Base-by-base conservation (phyloP, 106 monocot genomes). In the Xerophyta viscosa region DNA sequence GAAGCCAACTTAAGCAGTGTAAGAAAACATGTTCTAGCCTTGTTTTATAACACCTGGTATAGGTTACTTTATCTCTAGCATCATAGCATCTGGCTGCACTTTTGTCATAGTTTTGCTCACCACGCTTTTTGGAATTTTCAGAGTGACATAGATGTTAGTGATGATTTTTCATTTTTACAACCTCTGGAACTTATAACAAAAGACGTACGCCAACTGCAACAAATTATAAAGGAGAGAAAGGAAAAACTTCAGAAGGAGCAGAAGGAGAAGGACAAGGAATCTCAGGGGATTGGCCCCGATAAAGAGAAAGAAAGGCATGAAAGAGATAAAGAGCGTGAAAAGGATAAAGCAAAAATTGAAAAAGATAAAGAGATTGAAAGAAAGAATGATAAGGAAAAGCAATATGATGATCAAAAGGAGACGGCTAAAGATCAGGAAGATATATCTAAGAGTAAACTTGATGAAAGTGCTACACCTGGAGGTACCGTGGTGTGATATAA, bases 101-200 rank as follows among this genome's bases (percentile, higher is more conserved):
- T 18, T 46, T 46, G 46, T 18, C 46, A 19, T 46, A 46, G 7
- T 46, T 17, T 26, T 20, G 27, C 27, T 22, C 3, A 52, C 20
- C 0, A 27, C 65, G 39, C 19, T 60, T 66, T 9, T 56, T 70
- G 42, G 45, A 57, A 33, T 42, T 74, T 24, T 37, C 28, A 98
- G 96, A 73, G 41, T 61, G 79, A 86, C 50, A 13, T 64, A 20
- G 73, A 76, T 52, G 66, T 48, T 30, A 81, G 76, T 41, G 82
- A 79, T 50, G 88, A 86, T 26, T 98, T 84, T 52, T 78, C 96
- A 37, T 71, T 82, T 74, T 36, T 98, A 30, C 78, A 98, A 79
- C 96, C 96, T 63, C 59, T 82, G 75, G 96, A 98, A 37, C 81
- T 98, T 47, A 89, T 98, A 24, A 89, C 96, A 43, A 98, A 88